Percentiles rank a stretch among this genome's conserved stretches.
Evolutionary conservation across 768 basidiomycete genomes (phyloP).

Genomic region (Panellus pusillus): DNA sequence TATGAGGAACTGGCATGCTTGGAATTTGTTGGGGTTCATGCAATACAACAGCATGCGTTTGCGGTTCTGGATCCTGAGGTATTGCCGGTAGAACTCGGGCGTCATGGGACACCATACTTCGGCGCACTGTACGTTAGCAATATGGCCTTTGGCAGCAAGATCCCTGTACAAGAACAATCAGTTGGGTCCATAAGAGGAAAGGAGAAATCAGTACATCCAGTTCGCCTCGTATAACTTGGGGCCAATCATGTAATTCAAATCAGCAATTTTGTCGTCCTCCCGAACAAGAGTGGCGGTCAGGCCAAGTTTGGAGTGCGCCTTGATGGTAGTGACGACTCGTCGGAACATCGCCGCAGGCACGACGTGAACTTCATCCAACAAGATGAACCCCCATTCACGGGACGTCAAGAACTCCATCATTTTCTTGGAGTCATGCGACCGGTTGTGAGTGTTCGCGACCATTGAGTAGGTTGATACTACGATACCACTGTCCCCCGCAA

Average conservation of each 20-base stretch:
- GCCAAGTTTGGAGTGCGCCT: slow-evolving; percentile 97
- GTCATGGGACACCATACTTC: slow-evolving; percentile 99
- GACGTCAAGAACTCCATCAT: slow-evolving; percentile 99
- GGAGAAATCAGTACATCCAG: slow-evolving; percentile 72
- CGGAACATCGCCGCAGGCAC: slow-evolving; percentile 99
- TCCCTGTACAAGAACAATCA: slow-evolving; percentile 49
- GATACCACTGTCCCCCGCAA: slow-evolving; percentile 95
- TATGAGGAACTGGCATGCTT: slow-evolving; percentile 98
- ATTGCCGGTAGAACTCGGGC: slow-evolving; percentile 98
- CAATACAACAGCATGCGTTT: slow-evolving; percentile 96
- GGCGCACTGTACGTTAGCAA: slow-evolving; percentile 99
- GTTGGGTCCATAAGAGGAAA: not conserved
- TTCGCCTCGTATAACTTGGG: slow-evolving; percentile 99
- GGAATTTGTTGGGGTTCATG: slow-evolving; percentile 99
- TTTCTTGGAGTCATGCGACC: slow-evolving; percentile 98
- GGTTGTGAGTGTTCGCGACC: slow-evolving; percentile 98
- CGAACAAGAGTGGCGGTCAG: slow-evolving; percentile 97
- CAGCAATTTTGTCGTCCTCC: slow-evolving; percentile 98
- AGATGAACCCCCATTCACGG: slow-evolving; percentile 98
- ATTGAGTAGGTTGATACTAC: slow-evolving; percentile 99
- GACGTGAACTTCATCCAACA: slow-evolving; percentile 98
- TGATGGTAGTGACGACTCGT: slow-evolving; percentile 95
- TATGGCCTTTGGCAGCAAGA: slow-evolving; percentile 97
- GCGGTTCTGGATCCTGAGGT: slow-evolving; percentile 87
- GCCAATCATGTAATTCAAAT: slow-evolving; percentile 98